Evolutionary conservation across 306 rosid species (phyloP).

Genomic region (Inga leiocalycina): DNA sequence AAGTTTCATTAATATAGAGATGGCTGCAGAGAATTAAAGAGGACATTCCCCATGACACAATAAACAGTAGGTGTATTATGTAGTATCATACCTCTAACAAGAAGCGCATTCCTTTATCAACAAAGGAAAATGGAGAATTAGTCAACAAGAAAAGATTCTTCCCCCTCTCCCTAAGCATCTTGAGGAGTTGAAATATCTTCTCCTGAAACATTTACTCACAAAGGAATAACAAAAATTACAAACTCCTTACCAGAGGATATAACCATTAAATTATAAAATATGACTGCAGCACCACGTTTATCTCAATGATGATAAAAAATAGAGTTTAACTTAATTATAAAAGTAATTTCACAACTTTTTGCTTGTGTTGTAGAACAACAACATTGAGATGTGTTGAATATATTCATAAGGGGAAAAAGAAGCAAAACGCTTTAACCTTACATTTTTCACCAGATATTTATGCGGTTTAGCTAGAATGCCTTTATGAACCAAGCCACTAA

Average conservation of each 20-base stretch:
- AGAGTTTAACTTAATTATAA: constrained; percentile 31
- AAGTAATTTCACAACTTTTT: constrained; percentile 18
- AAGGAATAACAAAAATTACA: constrained; percentile 22
- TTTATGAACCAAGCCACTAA: constrained; percentile 82
- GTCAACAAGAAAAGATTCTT: constrained; percentile 94
- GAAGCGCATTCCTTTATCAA: constrained; percentile 94
- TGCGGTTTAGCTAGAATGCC: constrained; percentile 79
- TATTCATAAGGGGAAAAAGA: constrained; percentile 3
- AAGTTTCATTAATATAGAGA: constrained; percentile 6
- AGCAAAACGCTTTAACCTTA: constrained; percentile 44
- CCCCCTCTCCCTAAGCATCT: constrained; percentile 86
- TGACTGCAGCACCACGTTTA: constrained; percentile 14
- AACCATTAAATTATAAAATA: constrained; percentile 20
- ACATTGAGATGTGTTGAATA: constrained; percentile 30
- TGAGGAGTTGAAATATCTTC: constrained; percentile 67
- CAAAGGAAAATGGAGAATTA: constrained; percentile 92
- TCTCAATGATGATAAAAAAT: constrained; percentile 10
- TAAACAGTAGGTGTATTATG: constrained; percentile 13
- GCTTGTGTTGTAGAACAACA: constrained; percentile 26
- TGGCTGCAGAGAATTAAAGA: background rate
- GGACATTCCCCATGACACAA: constrained; percentile 8
- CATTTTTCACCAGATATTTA: constrained; percentile 81
- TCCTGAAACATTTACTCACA: constrained; percentile 59
- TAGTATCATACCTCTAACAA: constrained; percentile 72
- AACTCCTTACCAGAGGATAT: constrained; percentile 29